Percentiles rank a stretch among this genome's conserved stretches.
Evolutionary conservation across 2,329 filamentous ascomycete species (phyloP).

Genomic region (Immersiporthe knoxdaviesiana): DNA sequence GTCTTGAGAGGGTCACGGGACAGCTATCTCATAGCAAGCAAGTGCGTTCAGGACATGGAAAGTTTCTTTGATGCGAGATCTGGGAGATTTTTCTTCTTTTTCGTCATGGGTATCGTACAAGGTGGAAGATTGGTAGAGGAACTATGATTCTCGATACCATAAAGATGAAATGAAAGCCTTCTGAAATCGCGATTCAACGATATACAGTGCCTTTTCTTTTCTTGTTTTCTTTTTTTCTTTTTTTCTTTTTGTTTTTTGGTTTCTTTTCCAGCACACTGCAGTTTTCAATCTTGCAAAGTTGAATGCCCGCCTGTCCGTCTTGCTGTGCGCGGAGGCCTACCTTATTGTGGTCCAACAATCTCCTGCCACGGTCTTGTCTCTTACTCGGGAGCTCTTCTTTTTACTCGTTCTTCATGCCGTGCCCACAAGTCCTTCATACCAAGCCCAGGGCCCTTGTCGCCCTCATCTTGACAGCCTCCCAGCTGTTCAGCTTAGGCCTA

Average conservation of each 20-base stretch:
- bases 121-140: not conserved
- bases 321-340: not conserved
- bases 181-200: not conserved
- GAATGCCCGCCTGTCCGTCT: not conserved
- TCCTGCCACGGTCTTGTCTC: not conserved
- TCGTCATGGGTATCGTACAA: not conserved
- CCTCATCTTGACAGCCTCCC: constrained; percentile 71
- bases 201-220: not conserved
- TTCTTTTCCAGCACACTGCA: not conserved
- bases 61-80: not conserved
- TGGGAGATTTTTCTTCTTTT: not conserved
- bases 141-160: not conserved
- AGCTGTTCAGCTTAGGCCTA: constrained; percentile 68
- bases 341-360: not conserved
- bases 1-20: not conserved
- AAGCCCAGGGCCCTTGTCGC: constrained; percentile 55
- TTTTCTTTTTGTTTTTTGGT: not conserved
- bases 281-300: not conserved
- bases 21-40: constrained; percentile 11
- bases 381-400: not conserved
- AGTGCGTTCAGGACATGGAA: not conserved
- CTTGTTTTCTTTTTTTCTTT: not conserved
- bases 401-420: no score
- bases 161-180: not conserved
- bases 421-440: no score